Evolutionary conservation across 2,329 filamentous ascomycete species (phyloP), one percentile per base, ranked within the genome.

Genomic region (Fusarium sp.): DNA sequence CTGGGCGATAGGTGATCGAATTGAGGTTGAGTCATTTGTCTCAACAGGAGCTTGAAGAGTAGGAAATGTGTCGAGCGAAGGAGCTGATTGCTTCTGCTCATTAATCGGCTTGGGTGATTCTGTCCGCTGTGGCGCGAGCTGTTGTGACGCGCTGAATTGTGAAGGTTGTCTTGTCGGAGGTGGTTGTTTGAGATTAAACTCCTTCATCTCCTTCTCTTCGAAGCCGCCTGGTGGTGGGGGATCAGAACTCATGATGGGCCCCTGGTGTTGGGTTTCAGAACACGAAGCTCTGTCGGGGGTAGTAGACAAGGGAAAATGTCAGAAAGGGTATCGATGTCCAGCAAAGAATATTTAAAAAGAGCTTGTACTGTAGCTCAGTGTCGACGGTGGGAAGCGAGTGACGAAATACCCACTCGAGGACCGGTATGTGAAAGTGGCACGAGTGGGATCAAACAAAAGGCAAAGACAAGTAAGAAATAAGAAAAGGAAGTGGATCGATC

Each of bases 51-150:
- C 77, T 36, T 73, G 74, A 22, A 77, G 61, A 6, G 74, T 77
- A 57, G 78, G 74, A 43, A 76, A 72, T 13, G 76, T 78, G 15
- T 78, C 76, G 46, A 77, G 67, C 4, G 77, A 74, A 4, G 75
- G 72, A n/a, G 65, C 63, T 8, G 68, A 63, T 22, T 63, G 43
- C 51, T 76, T 75, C 46, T 77, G 72, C 28, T 75, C 58, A 8
- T 24, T 5, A 13, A 11, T 24, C 1, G 40, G 36, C n/a, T 49
- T 40, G 15, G 59, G 64, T 9, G 68, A 71, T 6, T 45, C 38
- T 42, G 63, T 31, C 18, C 38, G 64, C 20, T 20, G 18, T 39
- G 53, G 61, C 7, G 44, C 42, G 10, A 51, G 26, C 18, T 71
- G 53, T 14, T 57, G 55, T 4, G 54, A 34, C n/a, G 43, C 38